phyloP scores from a whole-genome alignment of 1,284 basidiomycete genomes.

The Pisolithus thermaeus region DNA sequence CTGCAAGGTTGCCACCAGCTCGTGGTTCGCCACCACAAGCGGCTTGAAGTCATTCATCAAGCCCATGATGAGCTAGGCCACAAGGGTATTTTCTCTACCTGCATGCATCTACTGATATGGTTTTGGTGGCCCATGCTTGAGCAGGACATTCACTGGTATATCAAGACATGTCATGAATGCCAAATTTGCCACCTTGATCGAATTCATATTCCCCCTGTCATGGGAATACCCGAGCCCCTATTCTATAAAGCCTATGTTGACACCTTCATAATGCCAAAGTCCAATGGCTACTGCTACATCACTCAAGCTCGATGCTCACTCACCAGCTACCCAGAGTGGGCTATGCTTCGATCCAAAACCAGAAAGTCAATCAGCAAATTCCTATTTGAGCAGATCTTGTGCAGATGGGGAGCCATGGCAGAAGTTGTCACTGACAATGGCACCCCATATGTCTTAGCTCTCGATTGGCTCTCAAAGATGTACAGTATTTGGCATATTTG shows the following conservation, averaged over 20 bases:
- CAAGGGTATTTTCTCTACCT: no score
- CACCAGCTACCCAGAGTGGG: slow-evolving; percentile 18
- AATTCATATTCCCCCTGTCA: slow-evolving; percentile 20
- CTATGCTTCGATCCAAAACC: slow-evolving; percentile 13
- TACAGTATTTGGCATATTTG: slow-evolving; percentile 36
- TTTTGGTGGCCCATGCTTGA: no score
- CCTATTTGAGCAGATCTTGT: slow-evolving; percentile 6
- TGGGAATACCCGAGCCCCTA: slow-evolving; percentile 25
- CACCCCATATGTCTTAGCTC: slow-evolving; percentile 26
- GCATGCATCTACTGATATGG: no score
- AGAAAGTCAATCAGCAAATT: neutral
- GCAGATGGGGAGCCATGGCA: slow-evolving; percentile 1
- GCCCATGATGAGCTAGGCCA: no score
- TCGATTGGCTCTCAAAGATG: slow-evolving; percentile 22
- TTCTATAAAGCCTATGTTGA: slow-evolving; percentile 27
- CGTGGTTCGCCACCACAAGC: no score
- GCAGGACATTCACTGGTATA: no score
- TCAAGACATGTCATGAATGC: slow-evolving; percentile 8
- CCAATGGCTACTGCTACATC: neutral
- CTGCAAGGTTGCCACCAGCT: no score
- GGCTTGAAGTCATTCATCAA: neutral
- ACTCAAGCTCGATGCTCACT: slow-evolving; percentile 13
- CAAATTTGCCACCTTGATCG: slow-evolving; percentile 4
- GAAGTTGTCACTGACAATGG: slow-evolving; percentile 12
- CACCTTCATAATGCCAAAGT: neutral